Evolutionary conservation across 441 rosid species (phyloP), one percentile per base, ranked within the genome.

Genomic region (Brassica hybrid): DNA sequence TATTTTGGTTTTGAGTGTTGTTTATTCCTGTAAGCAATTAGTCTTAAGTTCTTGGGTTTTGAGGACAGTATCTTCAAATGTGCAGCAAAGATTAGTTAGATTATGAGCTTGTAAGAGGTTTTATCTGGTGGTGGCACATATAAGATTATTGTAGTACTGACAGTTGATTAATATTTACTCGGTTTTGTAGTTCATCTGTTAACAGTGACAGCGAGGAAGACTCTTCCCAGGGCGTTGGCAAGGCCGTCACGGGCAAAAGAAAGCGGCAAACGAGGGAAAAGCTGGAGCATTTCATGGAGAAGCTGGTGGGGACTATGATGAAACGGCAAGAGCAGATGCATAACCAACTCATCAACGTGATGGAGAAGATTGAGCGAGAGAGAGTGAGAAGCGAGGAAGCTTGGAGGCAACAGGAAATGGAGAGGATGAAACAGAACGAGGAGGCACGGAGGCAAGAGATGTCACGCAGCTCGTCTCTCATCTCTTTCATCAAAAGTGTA

Each of bases 271-370:
- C 30, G 30, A 27, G 30, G 30, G 30, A 27, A 27, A 27, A 27
- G 30, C 30, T 27, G 30, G 30, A 27, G 30, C 30, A 27, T 27
- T 27, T 27, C 30, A 6, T 94, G 82, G 91, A 86, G 71, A 77
- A 75, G 67, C 63, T 90, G 85, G 89, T 86, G 65, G 74, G 63
- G 81, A 81, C 74, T 72, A 83, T 94, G 82, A 84, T 92, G 91
- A 89, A 87, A 43, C 86, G 85, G 84, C 97, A 94, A 73, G 98
- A 94, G 79, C 83, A 83, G 83, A 86, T 94, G 91, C 88, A 90
- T 65, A 77, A 75, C 79, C 85, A 91, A 85, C 83, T 94, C 79
- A 82, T 91, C 41, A 91, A 86, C 76, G 80, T 78, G 76, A 75
- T 94, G 63, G 97, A 91, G 82, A 87, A 78, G 84, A 89, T 80